Percentiles rank a stretch among this genome's conserved stretches.
Conservation (phyloP, 768 basidiomycete genomes). For the Lactifluus rugatus region DNA sequence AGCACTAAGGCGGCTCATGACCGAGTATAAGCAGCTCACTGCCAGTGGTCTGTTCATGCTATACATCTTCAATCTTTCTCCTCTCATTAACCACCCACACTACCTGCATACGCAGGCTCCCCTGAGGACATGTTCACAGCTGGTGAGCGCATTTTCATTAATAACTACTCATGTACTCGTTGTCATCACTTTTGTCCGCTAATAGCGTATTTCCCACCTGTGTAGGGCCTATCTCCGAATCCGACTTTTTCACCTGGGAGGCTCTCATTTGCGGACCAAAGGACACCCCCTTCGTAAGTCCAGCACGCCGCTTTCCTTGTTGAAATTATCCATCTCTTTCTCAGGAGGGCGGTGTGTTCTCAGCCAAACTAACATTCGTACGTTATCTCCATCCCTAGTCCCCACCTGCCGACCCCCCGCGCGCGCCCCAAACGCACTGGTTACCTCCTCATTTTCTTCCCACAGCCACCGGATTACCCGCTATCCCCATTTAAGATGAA, state of each 20-base stretch:
- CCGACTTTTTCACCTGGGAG: constrained; percentile 95
- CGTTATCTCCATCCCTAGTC: constrained; percentile 27
- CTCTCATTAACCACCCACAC: not conserved
- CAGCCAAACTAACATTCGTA: constrained; percentile 87
- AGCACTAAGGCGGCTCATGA: constrained; percentile 82
- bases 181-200: not conserved
- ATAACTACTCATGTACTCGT: no score
- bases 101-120: constrained; percentile 39
- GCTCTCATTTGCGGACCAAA: constrained; percentile 89
- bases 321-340: not conserved
- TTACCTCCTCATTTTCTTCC: not conserved
- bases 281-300: constrained; percentile 82
- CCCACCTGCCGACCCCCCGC: not conserved
- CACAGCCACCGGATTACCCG: constrained; percentile 85
- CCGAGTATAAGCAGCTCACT: constrained; percentile 82
- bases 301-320: not conserved
- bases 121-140: constrained; percentile 97
- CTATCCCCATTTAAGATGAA: constrained; percentile 99
- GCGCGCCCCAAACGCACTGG: not conserved
- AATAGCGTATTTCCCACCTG: not conserved
- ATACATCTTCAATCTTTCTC: not conserved
- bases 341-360: constrained; percentile 92
- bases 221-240: constrained; percentile 77
- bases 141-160: constrained; percentile 34
- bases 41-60: constrained; percentile 45